phyloP scores from a whole-genome alignment of 345 rosid genomes.

The Dipteronia dyeriana region DNA sequence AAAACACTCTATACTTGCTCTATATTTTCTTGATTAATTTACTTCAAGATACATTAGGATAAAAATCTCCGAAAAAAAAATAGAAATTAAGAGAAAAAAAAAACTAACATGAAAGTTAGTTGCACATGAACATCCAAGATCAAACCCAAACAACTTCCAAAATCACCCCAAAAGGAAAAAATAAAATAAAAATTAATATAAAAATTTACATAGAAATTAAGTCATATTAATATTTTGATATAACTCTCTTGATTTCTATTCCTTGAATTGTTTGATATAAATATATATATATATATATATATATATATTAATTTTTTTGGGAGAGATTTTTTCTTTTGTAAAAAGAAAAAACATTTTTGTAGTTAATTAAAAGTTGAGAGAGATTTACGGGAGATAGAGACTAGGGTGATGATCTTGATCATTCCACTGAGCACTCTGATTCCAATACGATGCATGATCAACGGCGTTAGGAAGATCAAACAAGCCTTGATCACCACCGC shows the following conservation, averaged over 20 bases:
- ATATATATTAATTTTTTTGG: neutral
- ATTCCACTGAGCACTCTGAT: slow-evolving; percentile 66
- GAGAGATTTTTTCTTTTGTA: slow-evolving; percentile 8
- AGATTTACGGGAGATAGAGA: slow-evolving; percentile 73
- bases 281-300: too few species aligned
- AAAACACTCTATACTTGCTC: slow-evolving; percentile 3
- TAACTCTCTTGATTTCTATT: slow-evolving; percentile 23
- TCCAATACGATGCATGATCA: slow-evolving; percentile 84
- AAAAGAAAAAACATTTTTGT: neutral
- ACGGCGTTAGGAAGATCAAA: slow-evolving; percentile 66
- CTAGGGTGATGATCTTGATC: slow-evolving; percentile 67
- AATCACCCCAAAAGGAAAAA: slow-evolving; percentile 12
- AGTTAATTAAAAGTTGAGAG: slow-evolving; percentile 25
- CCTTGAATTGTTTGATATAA: slow-evolving; percentile 12
- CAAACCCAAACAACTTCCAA: slow-evolving; percentile 28
- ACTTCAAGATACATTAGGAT: slow-evolving; percentile 24
- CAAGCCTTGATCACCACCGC: slow-evolving; percentile 57
- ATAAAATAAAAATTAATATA: slow-evolving; percentile 19
- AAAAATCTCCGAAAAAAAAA: neutral
- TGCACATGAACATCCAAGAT: slow-evolving; percentile 21
- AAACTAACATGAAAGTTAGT: slow-evolving; percentile 22
- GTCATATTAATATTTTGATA: slow-evolving; percentile 27
- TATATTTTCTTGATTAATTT: slow-evolving; percentile 26
- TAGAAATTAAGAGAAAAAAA: neutral
- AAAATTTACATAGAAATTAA: slow-evolving; percentile 38